Evolutionary conservation across 1,139 yeast genomes (phyloP).

Genomic region (Sugiyamaella paludigena): DNA sequence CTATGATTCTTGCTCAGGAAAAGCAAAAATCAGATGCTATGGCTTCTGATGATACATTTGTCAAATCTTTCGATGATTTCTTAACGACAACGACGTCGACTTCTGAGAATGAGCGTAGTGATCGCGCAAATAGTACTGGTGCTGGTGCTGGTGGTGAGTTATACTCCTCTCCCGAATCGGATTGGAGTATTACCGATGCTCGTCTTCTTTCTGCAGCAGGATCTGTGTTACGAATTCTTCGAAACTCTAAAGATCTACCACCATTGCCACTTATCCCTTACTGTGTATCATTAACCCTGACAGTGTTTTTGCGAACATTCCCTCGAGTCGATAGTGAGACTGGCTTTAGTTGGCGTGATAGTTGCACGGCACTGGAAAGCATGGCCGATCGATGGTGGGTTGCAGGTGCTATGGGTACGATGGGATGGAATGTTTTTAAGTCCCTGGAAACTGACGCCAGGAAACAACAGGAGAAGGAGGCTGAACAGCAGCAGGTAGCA

Average conservation of each 20-base stretch:
- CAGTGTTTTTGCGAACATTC: slow-evolving; percentile 36
- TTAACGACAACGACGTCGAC: slow-evolving; percentile 2
- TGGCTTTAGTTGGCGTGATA: slow-evolving; percentile 33
- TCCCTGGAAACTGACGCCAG: slow-evolving; percentile 24
- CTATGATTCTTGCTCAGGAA: slow-evolving; percentile 28
- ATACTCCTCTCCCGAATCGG: slow-evolving; percentile 8
- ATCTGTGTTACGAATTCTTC: slow-evolving; percentile 32
- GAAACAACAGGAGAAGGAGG: slow-evolving; percentile 2
- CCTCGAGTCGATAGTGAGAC: slow-evolving; percentile 33
- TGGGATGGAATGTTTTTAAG: slow-evolving; percentile 37
- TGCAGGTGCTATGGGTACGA: slow-evolving; percentile 40
- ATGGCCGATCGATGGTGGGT: slow-evolving; percentile 40
- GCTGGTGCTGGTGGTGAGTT: slow-evolving; percentile 2
- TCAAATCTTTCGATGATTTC: background rate
- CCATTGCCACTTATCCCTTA: slow-evolving; percentile 39
- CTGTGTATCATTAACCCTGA: slow-evolving; percentile 36
- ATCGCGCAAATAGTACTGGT: too few species aligned
- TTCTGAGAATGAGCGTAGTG: background rate
- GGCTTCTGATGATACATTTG: slow-evolving; percentile 5
- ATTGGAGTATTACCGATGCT: slow-evolving; percentile 16
- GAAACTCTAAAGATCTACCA: slow-evolving; percentile 27
- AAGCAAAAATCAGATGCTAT: slow-evolving; percentile 5
- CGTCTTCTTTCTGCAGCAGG: slow-evolving; percentile 34
- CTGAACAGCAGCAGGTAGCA: background rate
- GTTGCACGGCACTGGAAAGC: slow-evolving; percentile 31